Evolutionary conservation across 805 yeast species (phyloP).

Genomic region (Zygotorulaspora sp.): DNA sequence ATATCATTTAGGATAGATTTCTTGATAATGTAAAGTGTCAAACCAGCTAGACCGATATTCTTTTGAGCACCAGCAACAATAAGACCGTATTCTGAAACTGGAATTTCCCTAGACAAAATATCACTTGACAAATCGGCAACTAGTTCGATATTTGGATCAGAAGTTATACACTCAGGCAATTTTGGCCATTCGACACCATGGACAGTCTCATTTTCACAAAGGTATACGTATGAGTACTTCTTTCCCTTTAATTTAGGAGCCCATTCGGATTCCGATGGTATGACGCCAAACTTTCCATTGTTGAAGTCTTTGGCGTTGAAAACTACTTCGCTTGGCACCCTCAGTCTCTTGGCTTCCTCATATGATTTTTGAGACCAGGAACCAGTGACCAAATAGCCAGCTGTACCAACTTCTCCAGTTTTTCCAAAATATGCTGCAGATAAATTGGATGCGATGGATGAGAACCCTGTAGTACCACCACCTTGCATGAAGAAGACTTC

Average conservation of each 20-base stretch:
- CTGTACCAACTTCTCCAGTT: constrained; percentile 71
- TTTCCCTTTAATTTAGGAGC: constrained; percentile 38
- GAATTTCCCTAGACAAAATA: constrained; percentile 74
- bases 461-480: constrained; percentile 96
- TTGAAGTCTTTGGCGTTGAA: constrained; percentile 54
- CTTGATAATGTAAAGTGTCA: constrained; percentile 85
- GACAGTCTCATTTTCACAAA: constrained; percentile 97
- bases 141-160: constrained; percentile 61
- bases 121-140: constrained; percentile 96
- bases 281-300: constrained; percentile 55
- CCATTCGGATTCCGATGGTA: constrained; percentile 70
- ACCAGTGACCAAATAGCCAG: constrained; percentile 88
- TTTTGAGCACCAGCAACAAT: constrained; percentile 98
- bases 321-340: constrained; percentile 65
- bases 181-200: constrained; percentile 81
- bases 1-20: constrained; percentile 62
- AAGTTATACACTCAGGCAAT: constrained; percentile 46
- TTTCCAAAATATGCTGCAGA: constrained; percentile 68
- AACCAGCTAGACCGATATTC: constrained; percentile 95
- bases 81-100: constrained; percentile 78
- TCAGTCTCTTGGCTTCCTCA: constrained; percentile 84
- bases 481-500: constrained; percentile 96
- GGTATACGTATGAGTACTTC: constrained; percentile 77
- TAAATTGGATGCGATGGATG: constrained; percentile 79
- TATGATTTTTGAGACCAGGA: constrained; percentile 86